A percentile compares a stretch with the other conserved stretches of the same genome.
phyloP scores from a whole-genome alignment of 371 early-diverging fungal genomes.

The Mortierella sp. region DNA sequence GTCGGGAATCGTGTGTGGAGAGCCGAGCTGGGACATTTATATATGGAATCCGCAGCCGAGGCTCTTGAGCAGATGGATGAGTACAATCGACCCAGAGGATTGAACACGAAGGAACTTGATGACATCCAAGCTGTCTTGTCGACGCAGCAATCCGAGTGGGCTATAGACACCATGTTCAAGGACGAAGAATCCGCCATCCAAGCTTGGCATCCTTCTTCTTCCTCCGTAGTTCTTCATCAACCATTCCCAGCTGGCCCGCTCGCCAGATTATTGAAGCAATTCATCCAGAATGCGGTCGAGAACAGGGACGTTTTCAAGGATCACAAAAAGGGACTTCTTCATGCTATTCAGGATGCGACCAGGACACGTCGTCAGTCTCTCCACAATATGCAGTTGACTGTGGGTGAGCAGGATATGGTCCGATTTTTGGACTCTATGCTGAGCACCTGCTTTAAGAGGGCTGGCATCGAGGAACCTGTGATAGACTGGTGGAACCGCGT shows the following conservation, averaged over 20 bases:
- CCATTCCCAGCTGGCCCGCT: not conserved
- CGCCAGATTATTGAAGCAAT: not conserved
- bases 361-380: not conserved
- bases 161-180: not conserved
- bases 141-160: conserved; percentile 6
- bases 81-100: not conserved
- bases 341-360: conserved; percentile 8
- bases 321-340: conserved; percentile 1
- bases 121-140: conserved; percentile 3
- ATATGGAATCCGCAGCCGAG: conserved; percentile 3
- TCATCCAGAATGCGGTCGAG: conserved; percentile 15
- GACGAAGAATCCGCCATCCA: too few species aligned
- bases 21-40: conserved; percentile 3
- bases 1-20: not conserved
- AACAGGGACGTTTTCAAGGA: conserved; percentile 29
- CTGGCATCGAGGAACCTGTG: conserved; percentile 9
- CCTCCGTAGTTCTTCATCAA: not conserved
- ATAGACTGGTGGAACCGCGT: conserved; percentile 15
- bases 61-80: not conserved
- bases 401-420: not conserved
- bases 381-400: conserved; percentile 12
- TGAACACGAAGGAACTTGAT: conserved; percentile 4
- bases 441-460: conserved; percentile 8
- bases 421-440: conserved; percentile 9
- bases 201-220: too few species aligned